Base-by-base conservation (phyloP, 1,284 basidiomycete genomes). In the Meira nashicola region DNA sequence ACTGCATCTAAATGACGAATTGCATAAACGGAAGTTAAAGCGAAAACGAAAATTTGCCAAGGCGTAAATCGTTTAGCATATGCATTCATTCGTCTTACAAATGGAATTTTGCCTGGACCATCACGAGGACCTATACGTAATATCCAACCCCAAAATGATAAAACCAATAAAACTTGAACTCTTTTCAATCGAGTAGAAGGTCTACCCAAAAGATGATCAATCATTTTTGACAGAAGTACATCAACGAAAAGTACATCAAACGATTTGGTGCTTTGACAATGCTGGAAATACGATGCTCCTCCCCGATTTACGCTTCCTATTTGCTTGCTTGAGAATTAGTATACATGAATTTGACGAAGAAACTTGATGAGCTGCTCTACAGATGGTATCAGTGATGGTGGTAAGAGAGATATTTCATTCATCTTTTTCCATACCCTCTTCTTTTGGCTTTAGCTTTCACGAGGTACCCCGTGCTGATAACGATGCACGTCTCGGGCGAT, bases 31-130 rank as follows among this genome's bases (percentile, higher is more conserved):
- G 85, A 79, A 1, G 92, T 94, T 59, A 95, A 81, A 2, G 89
- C 89, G 66, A 86, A 89, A 59, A 92, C 83, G 55, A 96, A 84
- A 67, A 97, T 83, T 77, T 98, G 93, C 87, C 92, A 98, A 19
- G 94, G 94, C 0, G 92, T 89, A 80, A 91, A 95, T 25, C 86
- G 85, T 71, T 84, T 90, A 93, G 56, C 46, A 57, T 56, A 44
- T 59, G 62, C 58, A 65, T 54, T 62, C 14, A 53, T 38, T 57
- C 58, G 58, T 28, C 62, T 55, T 1, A 70, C 48, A 15, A 67
- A 51, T 5, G 67, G 63, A 11, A 62, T 38, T 23, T 33, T 46
- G 14, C 49, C 55, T 2, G 71, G 70, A 40, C 71, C 71, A 56
- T 71, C 58, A 6, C 65, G 57, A 11, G 63, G 63, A n/a, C 62